Evolutionary conservation across 177 flowering plant genomes (phyloP), one percentile per base, ranked within the genome.

Genomic region (Vitis hybrid): DNA sequence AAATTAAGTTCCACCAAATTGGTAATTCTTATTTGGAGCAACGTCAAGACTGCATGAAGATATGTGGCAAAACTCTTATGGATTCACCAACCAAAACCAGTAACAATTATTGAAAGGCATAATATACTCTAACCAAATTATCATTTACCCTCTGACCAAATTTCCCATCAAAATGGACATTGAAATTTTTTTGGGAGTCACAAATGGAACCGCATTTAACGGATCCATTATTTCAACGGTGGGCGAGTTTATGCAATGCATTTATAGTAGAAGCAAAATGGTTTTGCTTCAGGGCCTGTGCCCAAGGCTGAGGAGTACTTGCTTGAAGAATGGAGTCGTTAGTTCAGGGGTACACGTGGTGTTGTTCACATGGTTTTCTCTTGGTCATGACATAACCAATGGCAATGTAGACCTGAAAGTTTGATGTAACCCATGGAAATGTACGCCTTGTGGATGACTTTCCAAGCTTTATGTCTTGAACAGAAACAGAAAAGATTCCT

Each of bases 221-320:
- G 26, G 26, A 26, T 26, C 26, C 26, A 26, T 26, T 26, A 26
- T 26, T 26, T 26, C 26, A 26, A 26, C 26, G 3, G 91, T 89
- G 91, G 93, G 77, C 60, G 52, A 74, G 58, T 18, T 67, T 90
- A 34, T 85, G 85, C 75, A 65, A 77, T n/a, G 89, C 96, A 15
- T 89, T 84, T 69, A 68, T 87, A 23, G 83, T 76, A 7, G 93
- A 91, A 77, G 85, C 90, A n/a, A 75, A 77, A 63, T 87, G 93
- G 91, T 79, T 81, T 34, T 65, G 64, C 66, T 3, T 73, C 80
- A 0, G 79, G 82, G n/a, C 18, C 74, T 2, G 3, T 78, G 54
- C 89, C 91, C 13, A 68, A 50, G 1, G 65, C 87, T 9, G 83
- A 84, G 34, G 90, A 86, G 50, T 88, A 88, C 64, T 26, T n/a